A percentile compares a stretch with the other conserved stretches of the same genome.
Evolutionary conservation across 306 rosid species (phyloP).

Genomic region (Benincasa hispida): DNA sequence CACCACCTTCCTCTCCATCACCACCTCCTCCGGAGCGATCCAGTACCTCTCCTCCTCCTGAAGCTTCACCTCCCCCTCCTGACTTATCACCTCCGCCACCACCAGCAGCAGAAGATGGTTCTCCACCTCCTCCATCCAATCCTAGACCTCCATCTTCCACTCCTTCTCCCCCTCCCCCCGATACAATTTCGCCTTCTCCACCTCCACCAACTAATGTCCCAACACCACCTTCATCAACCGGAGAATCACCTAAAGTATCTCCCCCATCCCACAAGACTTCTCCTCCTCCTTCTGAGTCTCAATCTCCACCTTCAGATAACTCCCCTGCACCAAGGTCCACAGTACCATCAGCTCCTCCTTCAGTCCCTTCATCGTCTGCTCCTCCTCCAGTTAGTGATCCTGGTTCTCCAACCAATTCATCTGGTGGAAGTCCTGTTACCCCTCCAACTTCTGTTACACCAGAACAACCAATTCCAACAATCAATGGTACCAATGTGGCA

Average conservation of each 20-base stretch:
- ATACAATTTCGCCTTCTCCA: constrained; percentile 24
- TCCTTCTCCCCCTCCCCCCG: constrained; percentile 48
- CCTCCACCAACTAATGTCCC: constrained; percentile 49
- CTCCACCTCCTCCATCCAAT: constrained; percentile 52
- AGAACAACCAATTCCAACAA: constrained; percentile 53
- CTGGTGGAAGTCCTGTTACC: constrained; percentile 13
- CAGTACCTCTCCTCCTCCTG: constrained; percentile 24
- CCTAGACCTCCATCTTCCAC: constrained; percentile 26
- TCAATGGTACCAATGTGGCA: constrained; percentile 14
- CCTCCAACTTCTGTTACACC: constrained; percentile 26
- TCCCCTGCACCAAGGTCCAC: constrained; percentile 25
- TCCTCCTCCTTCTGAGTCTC: constrained; percentile 40
- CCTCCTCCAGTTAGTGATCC: constrained; percentile 40
- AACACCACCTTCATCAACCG: constrained; percentile 29
- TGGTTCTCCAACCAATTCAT: constrained; percentile 27
- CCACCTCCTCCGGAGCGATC: constrained; percentile 21
- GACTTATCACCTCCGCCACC: constrained; percentile 21
- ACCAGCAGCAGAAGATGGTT: constrained; percentile 19
- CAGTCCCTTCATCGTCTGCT: constrained; percentile 43
- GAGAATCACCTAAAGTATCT: constrained; percentile 33
- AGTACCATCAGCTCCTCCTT: constrained; percentile 50
- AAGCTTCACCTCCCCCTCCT: constrained; percentile 32
- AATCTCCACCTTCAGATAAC: constrained; percentile 34
- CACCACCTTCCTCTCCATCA: constrained; percentile 11
- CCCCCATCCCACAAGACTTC: constrained; percentile 35